Evolutionary conservation across 352 stramenopile genomes (phyloP).

Genomic region (Globisporangium recalcitrans): DNA sequence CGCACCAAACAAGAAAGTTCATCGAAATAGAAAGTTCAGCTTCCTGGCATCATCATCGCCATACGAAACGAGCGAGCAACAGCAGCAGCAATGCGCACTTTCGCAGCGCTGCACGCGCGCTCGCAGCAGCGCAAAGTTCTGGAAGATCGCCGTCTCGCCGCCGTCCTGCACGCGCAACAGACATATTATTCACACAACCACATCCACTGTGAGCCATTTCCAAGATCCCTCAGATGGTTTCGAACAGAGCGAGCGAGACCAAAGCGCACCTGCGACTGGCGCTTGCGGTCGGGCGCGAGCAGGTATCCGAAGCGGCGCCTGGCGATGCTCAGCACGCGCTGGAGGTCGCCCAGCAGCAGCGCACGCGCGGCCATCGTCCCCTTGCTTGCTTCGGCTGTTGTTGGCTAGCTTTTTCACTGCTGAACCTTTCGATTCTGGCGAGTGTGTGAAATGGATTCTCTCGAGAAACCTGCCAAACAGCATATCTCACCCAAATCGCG

Average conservation of each 20-base stretch:
- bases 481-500: too few species aligned
- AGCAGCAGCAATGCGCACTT: conserved; percentile 27
- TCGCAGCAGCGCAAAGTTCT: conserved; percentile 56
- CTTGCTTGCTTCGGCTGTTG: background rate
- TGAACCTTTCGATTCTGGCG: background rate
- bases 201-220: background rate
- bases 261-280: conserved; percentile 21
- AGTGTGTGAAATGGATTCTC: too few species aligned
- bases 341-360: conserved; percentile 68
- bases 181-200: background rate
- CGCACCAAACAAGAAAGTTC: background rate
- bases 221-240: background rate
- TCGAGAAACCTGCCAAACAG: too few species aligned
- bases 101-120: conserved; percentile 54
- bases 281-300: conserved; percentile 18
- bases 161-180: conserved; percentile 29
- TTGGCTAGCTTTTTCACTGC: background rate
- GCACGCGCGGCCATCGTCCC: conserved; percentile 26
- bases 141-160: conserved; percentile 42
- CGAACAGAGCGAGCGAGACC: too few species aligned
- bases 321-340: conserved; percentile 62
- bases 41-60: background rate
- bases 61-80: background rate
- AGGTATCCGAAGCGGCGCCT: conserved; percentile 50
- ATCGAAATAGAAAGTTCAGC: background rate